Conservation (phyloP, 768 basidiomycete species). For the Auriscalpium vulgare region DNA sequence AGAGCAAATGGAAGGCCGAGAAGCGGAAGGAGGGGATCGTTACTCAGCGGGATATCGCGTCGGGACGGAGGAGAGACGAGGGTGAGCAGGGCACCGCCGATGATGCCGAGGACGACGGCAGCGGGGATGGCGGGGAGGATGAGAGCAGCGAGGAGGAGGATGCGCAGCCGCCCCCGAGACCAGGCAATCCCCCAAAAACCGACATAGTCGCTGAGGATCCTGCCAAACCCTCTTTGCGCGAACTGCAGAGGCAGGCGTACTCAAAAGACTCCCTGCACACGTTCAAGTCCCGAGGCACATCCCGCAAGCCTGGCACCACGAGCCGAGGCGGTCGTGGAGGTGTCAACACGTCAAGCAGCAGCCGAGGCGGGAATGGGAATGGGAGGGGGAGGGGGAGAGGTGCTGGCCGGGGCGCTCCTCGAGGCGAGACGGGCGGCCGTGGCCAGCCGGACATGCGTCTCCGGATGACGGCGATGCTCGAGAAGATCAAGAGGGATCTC, state of each 20-base stretch:
- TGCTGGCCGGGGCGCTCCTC: conserved; percentile 9
- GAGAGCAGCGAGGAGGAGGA: conserved; percentile 13
- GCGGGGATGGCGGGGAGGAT: conserved; percentile 9
- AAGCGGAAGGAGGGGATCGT: conserved; percentile 43
- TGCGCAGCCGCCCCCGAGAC: neutral
- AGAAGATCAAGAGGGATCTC: conserved; percentile 66
- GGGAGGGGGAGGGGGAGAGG: conserved; percentile 26
- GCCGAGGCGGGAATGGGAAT: conserved; percentile 10
- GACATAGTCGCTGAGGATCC: neutral
- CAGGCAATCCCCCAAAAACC: neutral
- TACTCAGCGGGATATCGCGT: conserved; percentile 4
- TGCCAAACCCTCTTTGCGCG: conserved; percentile 37
- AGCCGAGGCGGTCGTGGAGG: conserved; percentile 1
- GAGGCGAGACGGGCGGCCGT: conserved; percentile 32
- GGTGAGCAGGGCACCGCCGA: neutral
- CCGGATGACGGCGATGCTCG: conserved; percentile 80
- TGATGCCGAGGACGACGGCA: conserved; percentile 10
- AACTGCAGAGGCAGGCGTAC: conserved; percentile 58
- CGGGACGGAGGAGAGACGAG: neutral
- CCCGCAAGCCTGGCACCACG: conserved; percentile 15
- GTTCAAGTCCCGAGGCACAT: conserved; percentile 41
- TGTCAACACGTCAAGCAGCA: neutral
- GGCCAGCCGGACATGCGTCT: conserved; percentile 75
- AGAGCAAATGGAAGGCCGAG: conserved; percentile 69
- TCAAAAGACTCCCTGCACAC: conserved; percentile 48